These are phyloP conservation scores for Colletotrichum cuscutae DNA, from an alignment of 2,329 filamentous ascomycete genomes.

Conservation along the genomic window DNA sequence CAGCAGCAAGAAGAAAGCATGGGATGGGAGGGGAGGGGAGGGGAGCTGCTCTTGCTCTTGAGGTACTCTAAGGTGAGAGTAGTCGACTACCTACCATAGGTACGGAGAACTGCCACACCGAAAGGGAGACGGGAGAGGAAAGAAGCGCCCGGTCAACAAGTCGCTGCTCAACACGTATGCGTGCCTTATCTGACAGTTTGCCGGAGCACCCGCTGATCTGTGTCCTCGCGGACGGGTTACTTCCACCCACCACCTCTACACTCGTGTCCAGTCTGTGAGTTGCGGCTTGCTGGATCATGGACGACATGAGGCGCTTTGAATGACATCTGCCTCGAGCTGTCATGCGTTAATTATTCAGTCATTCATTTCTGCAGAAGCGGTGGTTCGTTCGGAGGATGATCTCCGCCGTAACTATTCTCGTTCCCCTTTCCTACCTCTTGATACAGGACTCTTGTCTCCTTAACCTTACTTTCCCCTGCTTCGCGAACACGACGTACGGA, in stretches of 20 bases:
- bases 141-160: constrained; percentile 4
- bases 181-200: constrained; percentile 26
- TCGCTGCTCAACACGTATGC: constrained; percentile 22
- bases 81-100: too few relatives aligned
- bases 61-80: too few relatives aligned
- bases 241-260: neutral
- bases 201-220: constrained; percentile 20
- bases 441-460: neutral
- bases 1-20: too few relatives aligned
- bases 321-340: neutral
- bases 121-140: neutral
- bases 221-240: constrained; percentile 7
- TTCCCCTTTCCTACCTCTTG: neutral
- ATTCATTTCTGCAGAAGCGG: neutral
- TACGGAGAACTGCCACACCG: neutral
- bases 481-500: neutral
- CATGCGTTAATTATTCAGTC: neutral
- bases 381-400: neutral
- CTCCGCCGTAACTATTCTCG: neutral
- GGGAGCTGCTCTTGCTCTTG: too few relatives aligned
- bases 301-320: neutral
- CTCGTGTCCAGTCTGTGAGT: neutral
- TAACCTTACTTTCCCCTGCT: neutral
- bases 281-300: neutral
- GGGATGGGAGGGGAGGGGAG: too few relatives aligned